Conservation (phyloP, 305 asterid genomes). For the Ilex paraguariensis region DNA sequence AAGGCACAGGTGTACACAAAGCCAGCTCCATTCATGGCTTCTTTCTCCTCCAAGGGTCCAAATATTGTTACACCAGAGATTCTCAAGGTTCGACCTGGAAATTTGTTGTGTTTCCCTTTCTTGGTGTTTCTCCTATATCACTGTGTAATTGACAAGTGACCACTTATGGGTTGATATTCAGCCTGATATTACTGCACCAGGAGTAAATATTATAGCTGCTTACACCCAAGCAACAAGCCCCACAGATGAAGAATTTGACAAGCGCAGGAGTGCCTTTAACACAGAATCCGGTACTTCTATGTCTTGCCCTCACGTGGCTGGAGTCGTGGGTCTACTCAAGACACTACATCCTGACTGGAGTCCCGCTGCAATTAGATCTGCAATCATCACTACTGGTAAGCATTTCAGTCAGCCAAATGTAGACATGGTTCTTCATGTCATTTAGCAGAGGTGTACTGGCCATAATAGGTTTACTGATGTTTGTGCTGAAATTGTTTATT, state of each 20-base stretch:
- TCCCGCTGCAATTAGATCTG: conserved; percentile 68
- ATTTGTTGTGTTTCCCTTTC: neutral
- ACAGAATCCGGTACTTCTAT: conserved; percentile 62
- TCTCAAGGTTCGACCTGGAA: conserved; percentile 46
- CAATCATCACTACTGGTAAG: conserved; percentile 58
- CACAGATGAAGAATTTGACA: conserved; percentile 18
- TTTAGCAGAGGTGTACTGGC: neutral
- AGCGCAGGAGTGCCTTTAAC: conserved; percentile 29
- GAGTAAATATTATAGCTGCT: conserved; percentile 64
- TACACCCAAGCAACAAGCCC: conserved; percentile 35
- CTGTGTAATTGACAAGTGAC: neutral
- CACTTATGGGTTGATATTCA: conserved; percentile 7
- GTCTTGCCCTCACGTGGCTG: conserved; percentile 85
- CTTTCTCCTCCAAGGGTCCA: conserved; percentile 74
- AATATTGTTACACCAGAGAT: conserved; percentile 46
- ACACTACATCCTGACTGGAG: conserved; percentile 66
- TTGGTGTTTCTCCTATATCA: neutral
- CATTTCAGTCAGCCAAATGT: neutral
- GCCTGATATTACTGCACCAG: conserved; percentile 79
- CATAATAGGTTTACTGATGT: neutral
- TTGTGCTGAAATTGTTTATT: neutral
- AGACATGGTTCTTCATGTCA: neutral
- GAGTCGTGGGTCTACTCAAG: conserved; percentile 58
- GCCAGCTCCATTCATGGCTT: conserved; percentile 59
- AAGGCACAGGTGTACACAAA: conserved; percentile 12